Percentiles rank a stretch among this genome's conserved stretches.
Evolutionary conservation across 176 grass and related monocot genomes (phyloP).

Genomic region (Hsuehochloa calcarea): DNA sequence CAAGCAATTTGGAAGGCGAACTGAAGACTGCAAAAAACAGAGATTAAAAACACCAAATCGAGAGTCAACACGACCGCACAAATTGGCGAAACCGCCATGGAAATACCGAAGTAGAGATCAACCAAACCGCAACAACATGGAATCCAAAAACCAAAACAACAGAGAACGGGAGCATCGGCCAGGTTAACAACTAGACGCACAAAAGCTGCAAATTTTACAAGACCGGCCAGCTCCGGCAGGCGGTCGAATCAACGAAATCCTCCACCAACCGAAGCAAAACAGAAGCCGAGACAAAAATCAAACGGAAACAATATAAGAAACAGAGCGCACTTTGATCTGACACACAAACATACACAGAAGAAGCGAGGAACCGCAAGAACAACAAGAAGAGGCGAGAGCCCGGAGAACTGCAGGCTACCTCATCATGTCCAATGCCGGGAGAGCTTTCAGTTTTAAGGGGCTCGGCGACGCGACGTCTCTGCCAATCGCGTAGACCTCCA

Average conservation of each 20-base stretch:
- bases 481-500: conserved; percentile 50
- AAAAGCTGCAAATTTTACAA: neutral
- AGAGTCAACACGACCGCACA: neutral
- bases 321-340: conserved; percentile 26
- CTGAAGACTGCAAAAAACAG: neutral
- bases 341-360: neutral
- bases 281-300: conserved; percentile 3
- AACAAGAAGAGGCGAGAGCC: neutral
- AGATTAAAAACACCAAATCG: neutral
- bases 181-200: neutral
- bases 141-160: neutral
- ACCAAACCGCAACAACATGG: neutral
- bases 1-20: neutral
- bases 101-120: conserved; percentile 13
- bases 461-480: conserved; percentile 31
- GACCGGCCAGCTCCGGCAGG: neutral
- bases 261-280: neutral
- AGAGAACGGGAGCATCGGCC: neutral
- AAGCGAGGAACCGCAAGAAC: conserved; percentile 22
- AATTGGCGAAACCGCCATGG: neutral
- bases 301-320: neutral
- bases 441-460: conserved; percentile 27
- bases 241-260: conserved; percentile 34
- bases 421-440: conserved; percentile 82
- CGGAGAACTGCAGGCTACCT: conserved; percentile 60